Conservation (phyloP, 2,329 filamentous ascomycete genomes). For the Calonectria multiphialidica region DNA sequence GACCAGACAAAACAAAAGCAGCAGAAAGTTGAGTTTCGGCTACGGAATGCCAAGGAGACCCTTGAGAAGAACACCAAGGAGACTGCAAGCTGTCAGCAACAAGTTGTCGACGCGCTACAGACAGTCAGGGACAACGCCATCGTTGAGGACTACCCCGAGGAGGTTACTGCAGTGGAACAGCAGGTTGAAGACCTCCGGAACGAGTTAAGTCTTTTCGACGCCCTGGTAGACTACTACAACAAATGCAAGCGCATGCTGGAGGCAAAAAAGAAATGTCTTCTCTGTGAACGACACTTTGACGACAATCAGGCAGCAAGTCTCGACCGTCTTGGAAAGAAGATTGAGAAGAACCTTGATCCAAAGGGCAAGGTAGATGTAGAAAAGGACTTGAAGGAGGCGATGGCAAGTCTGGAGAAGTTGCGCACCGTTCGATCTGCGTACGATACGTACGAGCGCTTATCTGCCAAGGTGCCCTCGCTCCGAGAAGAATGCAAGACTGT, state of each 20-base stretch:
- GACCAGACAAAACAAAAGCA: conserved; percentile 80
- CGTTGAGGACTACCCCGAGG: conserved; percentile 67
- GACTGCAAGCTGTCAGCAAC: conserved; percentile 69
- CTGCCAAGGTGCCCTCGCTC: conserved; percentile 77
- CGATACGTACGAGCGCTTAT: conserved; percentile 80
- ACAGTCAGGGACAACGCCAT: conserved; percentile 56
- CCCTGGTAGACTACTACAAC: conserved; percentile 78
- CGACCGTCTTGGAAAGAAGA: conserved; percentile 74
- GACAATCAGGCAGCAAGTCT: conserved; percentile 67
- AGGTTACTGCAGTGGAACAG: conserved; percentile 63
- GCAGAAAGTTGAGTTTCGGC: conserved; percentile 80
- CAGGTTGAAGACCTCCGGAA: conserved; percentile 72
- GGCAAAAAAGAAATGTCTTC: conserved; percentile 78
- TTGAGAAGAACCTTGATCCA: conserved; percentile 73
- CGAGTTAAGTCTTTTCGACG: conserved; percentile 77
- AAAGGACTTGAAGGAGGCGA: conserved; percentile 66
- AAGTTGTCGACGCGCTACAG: conserved; percentile 63
- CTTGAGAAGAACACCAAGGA: conserved; percentile 74
- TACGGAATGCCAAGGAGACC: conserved; percentile 74
- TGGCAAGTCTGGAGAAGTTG: conserved; percentile 67
- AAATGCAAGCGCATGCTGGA: conserved; percentile 76
- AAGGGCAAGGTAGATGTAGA: conserved; percentile 73
- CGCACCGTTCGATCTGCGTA: conserved; percentile 75
- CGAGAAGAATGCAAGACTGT: conserved; percentile 72
- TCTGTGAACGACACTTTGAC: conserved; percentile 80